Base-by-base conservation (phyloP, 225 moss, liverwort and hornwort species). In the Thuidium tamariscinum region DNA sequence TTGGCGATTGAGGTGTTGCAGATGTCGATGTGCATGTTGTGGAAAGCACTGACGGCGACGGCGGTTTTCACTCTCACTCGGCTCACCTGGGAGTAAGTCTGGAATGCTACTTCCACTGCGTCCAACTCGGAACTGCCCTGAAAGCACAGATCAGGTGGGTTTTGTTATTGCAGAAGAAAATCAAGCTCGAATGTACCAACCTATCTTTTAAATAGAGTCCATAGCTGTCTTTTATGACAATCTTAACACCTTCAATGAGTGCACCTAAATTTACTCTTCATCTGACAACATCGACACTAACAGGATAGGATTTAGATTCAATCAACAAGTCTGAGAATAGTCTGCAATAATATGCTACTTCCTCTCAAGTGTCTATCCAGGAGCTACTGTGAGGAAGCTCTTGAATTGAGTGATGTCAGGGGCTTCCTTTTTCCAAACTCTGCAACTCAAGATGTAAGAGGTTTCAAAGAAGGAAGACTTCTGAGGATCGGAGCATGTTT, bases 11-110 rank as follows among this genome's bases (percentile, higher is more conserved):
- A 94, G 56, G 92, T 81, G 57, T 87, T 88, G 77, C 91, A 95
- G 46, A 96, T 88, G 57, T 95, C 92, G 69, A 91, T 88, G 83
- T 96, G 93, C 90, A 94, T 92, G 39, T 86, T 80, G 86, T 91
- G 90, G 76, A 92, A 88, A 62, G 80, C 89, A 77, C 96, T 95
- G 74, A 92, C 46, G 48, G 91, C 89, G 8, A 84, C 60, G 16
- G 81, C 90, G 8, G 93, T 90, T 68, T 89, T 91, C 21, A 91
- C 80, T 84, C 79, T 87, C 83, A 92, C 88, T 62, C 83, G 84
- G 62, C 86, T 90, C 82, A 91, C 19, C 83, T 91, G 90, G 73
- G 91, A 88, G 85, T 93, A 94, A 3, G 90, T 90, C 66, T 86
- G 94, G 72, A 96, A 82, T 60, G 95, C 94, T 55, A 85, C 74